phyloP scores from a whole-genome alignment of 108 stramenopile genomes.

The Nitzschia palea region DNA sequence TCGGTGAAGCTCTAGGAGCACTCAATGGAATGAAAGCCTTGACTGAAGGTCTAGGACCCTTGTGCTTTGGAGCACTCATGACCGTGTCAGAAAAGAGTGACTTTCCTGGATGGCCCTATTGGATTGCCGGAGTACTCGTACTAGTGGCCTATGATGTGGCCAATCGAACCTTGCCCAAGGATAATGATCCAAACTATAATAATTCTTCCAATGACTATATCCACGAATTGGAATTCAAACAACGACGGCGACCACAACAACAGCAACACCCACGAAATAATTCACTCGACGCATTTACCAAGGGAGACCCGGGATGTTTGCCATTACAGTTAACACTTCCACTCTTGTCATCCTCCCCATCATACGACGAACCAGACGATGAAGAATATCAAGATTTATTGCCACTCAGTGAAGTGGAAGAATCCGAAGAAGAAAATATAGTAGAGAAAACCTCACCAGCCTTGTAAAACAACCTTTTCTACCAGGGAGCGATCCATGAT shows the following conservation, averaged over 20 bases:
- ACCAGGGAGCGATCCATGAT: too few relatives aligned
- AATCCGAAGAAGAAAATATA: conserved; percentile 31
- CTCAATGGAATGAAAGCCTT: conserved; percentile 95
- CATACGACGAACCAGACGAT: conserved; percentile 15
- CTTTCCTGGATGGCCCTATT: conserved; percentile 77
- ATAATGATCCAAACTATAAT: conserved; percentile 10
- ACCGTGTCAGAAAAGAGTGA: conserved; percentile 67
- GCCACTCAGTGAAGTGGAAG: conserved; percentile 14
- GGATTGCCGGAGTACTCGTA: conserved; percentile 57
- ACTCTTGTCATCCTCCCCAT: background rate
- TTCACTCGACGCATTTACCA: too few relatives aligned
- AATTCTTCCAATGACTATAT: conserved; percentile 22
- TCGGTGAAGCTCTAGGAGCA: conserved; percentile 94
- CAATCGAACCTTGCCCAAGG: conserved; percentile 40
- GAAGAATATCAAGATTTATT: conserved; percentile 36
- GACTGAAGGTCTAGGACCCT: conserved; percentile 89
- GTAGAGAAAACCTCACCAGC: too few relatives aligned
- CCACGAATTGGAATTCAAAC: conserved; percentile 55
- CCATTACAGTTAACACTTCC: background rate
- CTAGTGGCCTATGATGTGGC: conserved; percentile 47
- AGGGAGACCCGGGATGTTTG: background rate
- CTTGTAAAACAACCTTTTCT: too few relatives aligned
- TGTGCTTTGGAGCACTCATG: conserved; percentile 78
- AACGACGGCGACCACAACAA: conserved; percentile 13
- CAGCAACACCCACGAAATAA: too few relatives aligned